These are phyloP conservation scores for Boletus pseudo-olivaceus DNA, from an alignment of 768 basidiomycete genomes.

Conservation along the genomic window DNA sequence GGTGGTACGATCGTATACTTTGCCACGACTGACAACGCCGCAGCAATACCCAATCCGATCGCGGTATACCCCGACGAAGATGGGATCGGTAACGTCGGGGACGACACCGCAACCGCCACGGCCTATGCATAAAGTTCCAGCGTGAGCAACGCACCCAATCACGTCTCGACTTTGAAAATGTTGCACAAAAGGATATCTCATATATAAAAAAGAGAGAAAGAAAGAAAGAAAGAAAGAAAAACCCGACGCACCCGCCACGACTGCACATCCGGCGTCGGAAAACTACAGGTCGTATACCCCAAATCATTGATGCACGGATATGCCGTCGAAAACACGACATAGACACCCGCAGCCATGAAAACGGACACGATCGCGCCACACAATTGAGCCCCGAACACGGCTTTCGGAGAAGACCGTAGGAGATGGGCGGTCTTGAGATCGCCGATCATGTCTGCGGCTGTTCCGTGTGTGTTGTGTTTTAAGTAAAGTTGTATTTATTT, in stretches of 20 bases:
- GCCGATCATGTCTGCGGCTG: constrained; percentile 59
- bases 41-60: constrained; percentile 47
- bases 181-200: neutral
- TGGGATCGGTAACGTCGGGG: constrained; percentile 39
- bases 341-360: constrained; percentile 56
- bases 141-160: neutral
- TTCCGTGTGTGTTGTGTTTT: neutral
- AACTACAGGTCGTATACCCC: constrained; percentile 16
- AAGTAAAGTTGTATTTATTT: neutral
- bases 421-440: constrained; percentile 72
- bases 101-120: constrained; percentile 19
- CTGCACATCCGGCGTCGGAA: constrained; percentile 25
- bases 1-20: constrained; percentile 31
- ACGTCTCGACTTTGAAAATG: neutral
- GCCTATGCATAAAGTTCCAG: constrained; percentile 1
- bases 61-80: constrained; percentile 55
- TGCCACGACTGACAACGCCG: constrained; percentile 42
- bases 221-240: no score
- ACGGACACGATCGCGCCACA: constrained; percentile 56
- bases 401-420: constrained; percentile 57
- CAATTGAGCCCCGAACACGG: constrained; percentile 61
- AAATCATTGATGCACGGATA: constrained; percentile 50
- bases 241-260: constrained; percentile 19
- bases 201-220: neutral
- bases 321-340: constrained; percentile 60